Evolutionary conservation across 805 yeast genomes (phyloP).

Genomic region (Myxozyma sirexii): DNA sequence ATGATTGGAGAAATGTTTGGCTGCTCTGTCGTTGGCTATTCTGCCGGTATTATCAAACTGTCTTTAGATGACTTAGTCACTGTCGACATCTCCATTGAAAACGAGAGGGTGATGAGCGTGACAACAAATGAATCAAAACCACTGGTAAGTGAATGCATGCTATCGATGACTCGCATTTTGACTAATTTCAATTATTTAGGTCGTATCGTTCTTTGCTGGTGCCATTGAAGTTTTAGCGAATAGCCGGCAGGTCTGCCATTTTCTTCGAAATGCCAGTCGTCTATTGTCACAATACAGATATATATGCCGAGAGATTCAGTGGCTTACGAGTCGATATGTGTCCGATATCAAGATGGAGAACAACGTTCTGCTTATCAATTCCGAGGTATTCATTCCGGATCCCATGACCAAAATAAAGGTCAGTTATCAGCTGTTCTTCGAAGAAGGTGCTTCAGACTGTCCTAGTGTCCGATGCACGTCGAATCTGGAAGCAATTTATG

Average conservation of each 20-base stretch:
- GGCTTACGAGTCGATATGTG: constrained; percentile 17
- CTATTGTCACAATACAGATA: not conserved
- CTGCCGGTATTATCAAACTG: constrained; percentile 1
- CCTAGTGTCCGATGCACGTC: not conserved
- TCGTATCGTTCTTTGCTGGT: constrained; percentile 5
- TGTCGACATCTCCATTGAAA: not conserved
- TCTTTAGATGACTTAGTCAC: constrained; percentile 3
- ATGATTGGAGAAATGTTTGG: constrained; percentile 17
- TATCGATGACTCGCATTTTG: not conserved
- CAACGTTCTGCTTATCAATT: not conserved
- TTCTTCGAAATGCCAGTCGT: constrained; percentile 1
- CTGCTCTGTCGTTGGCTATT: constrained; percentile 8
- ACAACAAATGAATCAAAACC: not conserved
- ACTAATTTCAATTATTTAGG: not conserved
- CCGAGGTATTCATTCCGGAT: constrained; percentile 14
- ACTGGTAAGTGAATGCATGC: constrained; percentile 20
- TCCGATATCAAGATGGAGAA: constrained; percentile 1
- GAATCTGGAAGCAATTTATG: not conserved
- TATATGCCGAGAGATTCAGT: constrained; percentile 5
- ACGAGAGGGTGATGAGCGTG: not conserved
- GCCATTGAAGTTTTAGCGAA: not conserved
- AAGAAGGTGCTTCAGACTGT: not conserved
- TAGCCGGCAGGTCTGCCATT: not conserved
- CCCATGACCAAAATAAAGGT: constrained; percentile 3
- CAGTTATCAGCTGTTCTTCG: constrained; percentile 4